These are phyloP conservation scores for Xylariaceae sp. DNA, from an alignment of 2,329 filamentous ascomycete species.

Conservation along the genomic window DNA sequence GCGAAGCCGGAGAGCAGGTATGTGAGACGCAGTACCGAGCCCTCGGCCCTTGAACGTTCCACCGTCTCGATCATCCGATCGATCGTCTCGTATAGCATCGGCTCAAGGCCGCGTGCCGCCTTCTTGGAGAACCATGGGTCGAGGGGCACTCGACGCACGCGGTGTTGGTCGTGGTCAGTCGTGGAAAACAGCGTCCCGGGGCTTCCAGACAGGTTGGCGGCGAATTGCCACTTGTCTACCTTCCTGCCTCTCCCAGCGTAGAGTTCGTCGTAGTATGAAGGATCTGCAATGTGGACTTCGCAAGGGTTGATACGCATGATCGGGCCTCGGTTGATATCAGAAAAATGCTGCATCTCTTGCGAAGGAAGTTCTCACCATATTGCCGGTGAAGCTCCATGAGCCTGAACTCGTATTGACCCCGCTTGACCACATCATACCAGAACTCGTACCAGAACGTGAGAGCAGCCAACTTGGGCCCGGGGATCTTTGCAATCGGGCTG, in stretches of 20 bases:
- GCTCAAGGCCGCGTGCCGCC: neutral
- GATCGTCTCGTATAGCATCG: neutral
- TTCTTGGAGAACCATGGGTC: neutral
- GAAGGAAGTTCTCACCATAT: slow-evolving; percentile 4
- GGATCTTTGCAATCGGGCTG: slow-evolving; percentile 1
- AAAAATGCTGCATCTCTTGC: too few species aligned
- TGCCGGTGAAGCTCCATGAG: slow-evolving; percentile 1
- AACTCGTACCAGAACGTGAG: slow-evolving; percentile 4
- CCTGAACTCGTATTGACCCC: slow-evolving; percentile 2
- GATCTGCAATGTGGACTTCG: slow-evolving; percentile 6
- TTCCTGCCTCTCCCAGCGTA: neutral
- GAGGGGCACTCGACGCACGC: neutral
- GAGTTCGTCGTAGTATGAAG: slow-evolving; percentile 4
- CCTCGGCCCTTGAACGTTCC: neutral
- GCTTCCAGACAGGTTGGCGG: neutral
- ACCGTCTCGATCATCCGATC: neutral
- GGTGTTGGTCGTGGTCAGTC: neutral
- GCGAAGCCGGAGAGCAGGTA: neutral
- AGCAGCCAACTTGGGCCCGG: slow-evolving; percentile 2
- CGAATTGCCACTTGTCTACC: neutral
- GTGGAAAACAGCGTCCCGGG: neutral
- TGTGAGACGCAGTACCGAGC: neutral
- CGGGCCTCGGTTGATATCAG: too few species aligned
- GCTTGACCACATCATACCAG: slow-evolving; percentile 3
- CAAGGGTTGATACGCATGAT: slow-evolving; percentile 7